Percentiles rank a stretch among this genome's conserved stretches.
Evolutionary conservation across 768 basidiomycete species (phyloP).

Genomic region (Russula vinacea): DNA sequence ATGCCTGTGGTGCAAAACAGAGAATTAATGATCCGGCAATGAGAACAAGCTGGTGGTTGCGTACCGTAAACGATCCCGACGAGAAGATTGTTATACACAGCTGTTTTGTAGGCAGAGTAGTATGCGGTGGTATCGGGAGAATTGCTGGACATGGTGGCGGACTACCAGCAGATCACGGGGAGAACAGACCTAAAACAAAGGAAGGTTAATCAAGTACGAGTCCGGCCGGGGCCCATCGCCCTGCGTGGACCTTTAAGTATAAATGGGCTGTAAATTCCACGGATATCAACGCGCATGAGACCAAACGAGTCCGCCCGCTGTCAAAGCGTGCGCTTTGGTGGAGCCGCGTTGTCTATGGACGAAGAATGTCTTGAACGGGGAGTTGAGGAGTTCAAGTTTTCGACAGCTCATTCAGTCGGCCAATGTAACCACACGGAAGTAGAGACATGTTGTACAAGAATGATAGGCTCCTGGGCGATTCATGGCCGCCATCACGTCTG

Average conservation of each 20-base stretch:
- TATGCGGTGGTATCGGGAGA: background rate
- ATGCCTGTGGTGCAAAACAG: slow-evolving; percentile 1
- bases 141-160: slow-evolving; percentile 7
- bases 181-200: background rate
- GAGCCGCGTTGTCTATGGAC: background rate
- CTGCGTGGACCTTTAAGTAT: slow-evolving; percentile 1
- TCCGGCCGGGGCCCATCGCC: background rate
- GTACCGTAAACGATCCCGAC: slow-evolving; percentile 22
- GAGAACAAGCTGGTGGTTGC: background rate
- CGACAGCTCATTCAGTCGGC: background rate
- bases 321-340: background rate
- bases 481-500: slow-evolving; percentile 2
- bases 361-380: background rate
- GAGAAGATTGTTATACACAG: slow-evolving; percentile 19
- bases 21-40: background rate
- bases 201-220: background rate
- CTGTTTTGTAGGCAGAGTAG: slow-evolving; percentile 5
- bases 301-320: background rate
- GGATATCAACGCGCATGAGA: background rate
- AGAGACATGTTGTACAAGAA: background rate
- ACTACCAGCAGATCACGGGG: background rate
- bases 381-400: background rate
- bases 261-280: background rate
- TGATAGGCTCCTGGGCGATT: slow-evolving; percentile 7
- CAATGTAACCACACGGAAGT: background rate